Conservation (phyloP, 352 stramenopile genomes). For the Phytophthora pini region DNA sequence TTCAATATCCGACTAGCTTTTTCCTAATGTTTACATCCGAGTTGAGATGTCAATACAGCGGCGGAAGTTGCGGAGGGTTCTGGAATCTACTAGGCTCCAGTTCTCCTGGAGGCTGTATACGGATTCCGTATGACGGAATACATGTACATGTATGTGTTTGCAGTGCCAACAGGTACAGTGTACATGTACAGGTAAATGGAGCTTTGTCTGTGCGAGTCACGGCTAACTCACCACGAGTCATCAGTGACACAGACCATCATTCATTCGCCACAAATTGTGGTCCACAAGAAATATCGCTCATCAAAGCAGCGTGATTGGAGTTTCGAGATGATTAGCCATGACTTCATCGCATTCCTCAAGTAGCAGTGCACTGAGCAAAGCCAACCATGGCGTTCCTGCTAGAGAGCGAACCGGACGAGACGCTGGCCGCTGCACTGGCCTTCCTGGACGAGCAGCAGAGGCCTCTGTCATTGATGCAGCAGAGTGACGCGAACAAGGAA, state of each 20-base stretch:
- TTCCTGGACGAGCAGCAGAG: conserved; percentile 36
- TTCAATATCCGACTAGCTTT: too few species aligned
- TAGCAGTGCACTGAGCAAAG: conserved; percentile 1
- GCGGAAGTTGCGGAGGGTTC: too few species aligned
- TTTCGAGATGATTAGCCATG: neutral
- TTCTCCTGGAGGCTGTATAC: too few species aligned
- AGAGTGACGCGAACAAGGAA: neutral
- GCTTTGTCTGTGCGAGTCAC: too few species aligned
- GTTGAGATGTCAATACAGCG: too few species aligned
- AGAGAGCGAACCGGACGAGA: conserved; percentile 35
- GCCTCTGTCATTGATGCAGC: neutral
- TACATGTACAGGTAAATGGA: too few species aligned
- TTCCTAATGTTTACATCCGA: too few species aligned
- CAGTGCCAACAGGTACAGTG: too few species aligned
- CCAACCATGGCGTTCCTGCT: conserved; percentile 32
- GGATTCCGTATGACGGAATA: too few species aligned
- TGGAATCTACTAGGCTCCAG: too few species aligned
- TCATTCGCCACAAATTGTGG: neutral
- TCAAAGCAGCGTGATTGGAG: conserved; percentile 14
- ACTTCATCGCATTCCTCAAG: conserved; percentile 21
- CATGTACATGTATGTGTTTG: too few species aligned
- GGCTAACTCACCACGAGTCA: too few species aligned
- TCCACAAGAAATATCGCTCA: conserved; percentile 24
- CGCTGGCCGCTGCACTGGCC: conserved; percentile 29
- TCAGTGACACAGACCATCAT: conserved; percentile 8